Evolutionary conservation across 495 filamentous ascomycete genomes (phyloP).

Genomic region (Lasiosphaeriaceae sp.): DNA sequence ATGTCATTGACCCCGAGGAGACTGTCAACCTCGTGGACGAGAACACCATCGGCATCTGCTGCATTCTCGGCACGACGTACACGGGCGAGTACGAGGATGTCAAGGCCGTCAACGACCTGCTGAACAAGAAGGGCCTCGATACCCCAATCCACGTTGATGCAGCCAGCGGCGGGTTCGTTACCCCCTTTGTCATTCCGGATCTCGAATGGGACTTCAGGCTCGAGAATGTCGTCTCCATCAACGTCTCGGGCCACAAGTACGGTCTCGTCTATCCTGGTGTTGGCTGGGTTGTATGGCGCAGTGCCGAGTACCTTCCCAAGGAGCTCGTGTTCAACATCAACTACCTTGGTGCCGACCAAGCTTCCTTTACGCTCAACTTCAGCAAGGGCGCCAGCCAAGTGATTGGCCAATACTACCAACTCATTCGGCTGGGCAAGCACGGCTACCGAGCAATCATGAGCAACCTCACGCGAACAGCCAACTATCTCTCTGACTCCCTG

Average conservation of each 20-base stretch:
- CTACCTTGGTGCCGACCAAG: slow-evolving; percentile 89
- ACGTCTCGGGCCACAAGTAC: slow-evolving; percentile 85
- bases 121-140: slow-evolving; percentile 67
- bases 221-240: slow-evolving; percentile 83
- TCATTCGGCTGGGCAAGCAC: slow-evolving; percentile 86
- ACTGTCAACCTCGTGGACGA: slow-evolving; percentile 84
- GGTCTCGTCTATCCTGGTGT: slow-evolving; percentile 84
- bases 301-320: slow-evolving; percentile 75
- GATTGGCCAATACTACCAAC: slow-evolving; percentile 93
- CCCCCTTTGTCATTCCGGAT: slow-evolving; percentile 78
- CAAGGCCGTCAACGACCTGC: slow-evolving; percentile 80
- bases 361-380: slow-evolving; percentile 98
- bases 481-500: slow-evolving; percentile 71
- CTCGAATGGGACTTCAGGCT: slow-evolving; percentile 86
- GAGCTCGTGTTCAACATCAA: slow-evolving; percentile 98
- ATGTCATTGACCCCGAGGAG: slow-evolving; percentile 80
- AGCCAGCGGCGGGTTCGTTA: slow-evolving; percentile 85
- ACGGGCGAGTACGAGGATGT: slow-evolving; percentile 95
- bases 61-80: slow-evolving; percentile 86
- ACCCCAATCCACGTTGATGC: slow-evolving; percentile 88
- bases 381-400: slow-evolving; percentile 88
- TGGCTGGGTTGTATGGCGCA: slow-evolving; percentile 88
- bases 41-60: slow-evolving; percentile 93
- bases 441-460: slow-evolving; percentile 84
- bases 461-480: slow-evolving; percentile 77